Conservation (phyloP, 768 basidiomycete species). For the Termitomyces heimii region DNA sequence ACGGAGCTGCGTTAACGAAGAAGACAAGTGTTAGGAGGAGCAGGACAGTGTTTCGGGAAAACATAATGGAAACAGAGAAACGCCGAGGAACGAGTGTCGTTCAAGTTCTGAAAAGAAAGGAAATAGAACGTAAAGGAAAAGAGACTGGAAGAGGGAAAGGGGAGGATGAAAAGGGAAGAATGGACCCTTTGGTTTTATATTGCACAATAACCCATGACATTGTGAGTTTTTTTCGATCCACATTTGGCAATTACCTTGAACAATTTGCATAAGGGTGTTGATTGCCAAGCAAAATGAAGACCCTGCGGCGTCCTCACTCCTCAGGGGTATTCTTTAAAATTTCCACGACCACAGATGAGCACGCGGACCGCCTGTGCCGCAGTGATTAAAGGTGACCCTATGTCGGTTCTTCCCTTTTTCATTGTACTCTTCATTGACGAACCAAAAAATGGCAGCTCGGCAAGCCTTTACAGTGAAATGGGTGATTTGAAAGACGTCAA, state of each 20-base stretch:
- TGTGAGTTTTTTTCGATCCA: neutral
- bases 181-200: neutral
- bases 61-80: conserved; percentile 16
- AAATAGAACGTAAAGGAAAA: conserved; percentile 11
- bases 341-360: neutral
- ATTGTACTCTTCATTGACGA: neutral
- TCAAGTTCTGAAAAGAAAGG: conserved; percentile 12
- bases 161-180: neutral
- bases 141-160: conserved; percentile 8
- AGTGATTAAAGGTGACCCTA: neutral
- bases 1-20: conserved; percentile 17
- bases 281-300: neutral
- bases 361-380: neutral
- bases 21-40: conserved; percentile 18
- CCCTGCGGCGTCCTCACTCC: neutral
- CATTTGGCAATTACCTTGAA: neutral
- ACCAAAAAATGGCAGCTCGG: neutral
- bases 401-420: neutral
- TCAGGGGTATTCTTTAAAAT: neutral
- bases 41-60: conserved; percentile 15
- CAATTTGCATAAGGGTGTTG: neutral
- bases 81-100: conserved; percentile 10
- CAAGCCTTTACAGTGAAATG: neutral
- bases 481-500: neutral
- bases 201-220: neutral